Evolutionary conservation across 805 yeast species (phyloP).

Genomic region (Groenewaldozyma tartarivorans): DNA sequence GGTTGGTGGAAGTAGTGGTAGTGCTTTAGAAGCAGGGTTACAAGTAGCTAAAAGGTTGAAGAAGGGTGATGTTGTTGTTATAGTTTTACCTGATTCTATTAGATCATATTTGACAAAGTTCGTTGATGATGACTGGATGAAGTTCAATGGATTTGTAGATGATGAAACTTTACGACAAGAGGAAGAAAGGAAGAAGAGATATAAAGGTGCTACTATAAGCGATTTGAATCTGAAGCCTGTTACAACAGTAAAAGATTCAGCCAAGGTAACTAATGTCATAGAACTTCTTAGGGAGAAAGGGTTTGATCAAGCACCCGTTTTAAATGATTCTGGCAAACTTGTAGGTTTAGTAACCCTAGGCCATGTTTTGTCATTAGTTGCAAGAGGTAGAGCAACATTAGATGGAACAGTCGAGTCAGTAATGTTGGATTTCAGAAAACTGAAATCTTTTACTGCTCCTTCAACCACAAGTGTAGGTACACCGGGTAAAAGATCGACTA

Average conservation of each 20-base stretch:
- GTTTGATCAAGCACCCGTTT: conserved; percentile 79
- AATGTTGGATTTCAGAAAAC: conserved; percentile 65
- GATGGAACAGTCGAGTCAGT: conserved; percentile 48
- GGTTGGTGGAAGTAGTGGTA: conserved; percentile 86
- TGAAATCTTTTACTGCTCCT: conserved; percentile 46
- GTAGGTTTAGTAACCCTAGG: conserved; percentile 73
- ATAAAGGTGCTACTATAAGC: conserved; percentile 48
- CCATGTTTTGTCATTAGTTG: conserved; percentile 54
- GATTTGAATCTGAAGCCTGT: conserved; percentile 74
- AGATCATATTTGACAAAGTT: conserved; percentile 81
- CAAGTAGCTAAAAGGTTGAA: conserved; percentile 58
- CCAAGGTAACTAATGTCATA: conserved; percentile 55
- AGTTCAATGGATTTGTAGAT: conserved; percentile 63
- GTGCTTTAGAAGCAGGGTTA: conserved; percentile 72
- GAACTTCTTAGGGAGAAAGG: conserved; percentile 64
- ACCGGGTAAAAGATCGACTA: conserved; percentile 31
- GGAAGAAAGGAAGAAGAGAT: conserved; percentile 28
- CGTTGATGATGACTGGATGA: conserved; percentile 88
- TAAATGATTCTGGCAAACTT: conserved; percentile 46
- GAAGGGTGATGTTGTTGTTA: conserved; percentile 67
- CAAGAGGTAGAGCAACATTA: conserved; percentile 48
- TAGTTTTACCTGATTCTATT: conserved; percentile 77
- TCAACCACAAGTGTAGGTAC: conserved; percentile 25
- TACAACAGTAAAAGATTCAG: conserved; percentile 55
- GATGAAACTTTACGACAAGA: conserved; percentile 34